Evolutionary conservation across 225 moss, liverwort and hornwort genomes (phyloP).

Genomic region (Bryum argenteum): DNA sequence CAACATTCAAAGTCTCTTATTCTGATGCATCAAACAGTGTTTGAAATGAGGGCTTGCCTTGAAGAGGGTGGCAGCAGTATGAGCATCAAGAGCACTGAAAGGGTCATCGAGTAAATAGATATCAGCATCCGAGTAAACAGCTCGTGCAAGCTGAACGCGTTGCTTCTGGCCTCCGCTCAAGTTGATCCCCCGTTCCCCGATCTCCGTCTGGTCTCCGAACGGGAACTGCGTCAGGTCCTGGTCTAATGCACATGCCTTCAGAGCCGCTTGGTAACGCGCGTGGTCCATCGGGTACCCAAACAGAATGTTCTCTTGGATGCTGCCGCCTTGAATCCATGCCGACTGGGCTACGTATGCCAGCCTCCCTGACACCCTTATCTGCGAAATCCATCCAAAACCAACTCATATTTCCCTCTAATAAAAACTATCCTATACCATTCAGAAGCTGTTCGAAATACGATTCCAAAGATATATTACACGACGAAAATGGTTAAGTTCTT

Average conservation of each 20-base stretch:
- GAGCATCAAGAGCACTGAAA: slow-evolving; percentile 81
- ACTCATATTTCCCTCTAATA: no score
- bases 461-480: no score
- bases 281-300: slow-evolving; percentile 57
- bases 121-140: slow-evolving; percentile 69
- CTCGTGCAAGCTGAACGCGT: slow-evolving; percentile 71
- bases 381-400: not conserved
- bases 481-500: no score
- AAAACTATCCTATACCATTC: no score
- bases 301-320: slow-evolving; percentile 57
- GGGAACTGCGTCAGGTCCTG: slow-evolving; percentile 64
- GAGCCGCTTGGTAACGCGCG: slow-evolving; percentile 44
- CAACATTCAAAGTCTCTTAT: no score
- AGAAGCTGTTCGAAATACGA: no score
- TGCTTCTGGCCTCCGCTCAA: slow-evolving; percentile 88
- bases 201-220: slow-evolving; percentile 68
- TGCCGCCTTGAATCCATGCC: slow-evolving; percentile 71
- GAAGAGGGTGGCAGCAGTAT: slow-evolving; percentile 67
- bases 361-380: slow-evolving; percentile 52
- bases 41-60: slow-evolving; percentile 35
- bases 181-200: slow-evolving; percentile 76
- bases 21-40: not conserved
- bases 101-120: slow-evolving; percentile 75
- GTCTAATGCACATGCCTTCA: slow-evolving; percentile 66
- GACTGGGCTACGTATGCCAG: slow-evolving; percentile 66